Base-by-base conservation (phyloP, 805 yeast species). In the Kodamaea neixiangensis region DNA sequence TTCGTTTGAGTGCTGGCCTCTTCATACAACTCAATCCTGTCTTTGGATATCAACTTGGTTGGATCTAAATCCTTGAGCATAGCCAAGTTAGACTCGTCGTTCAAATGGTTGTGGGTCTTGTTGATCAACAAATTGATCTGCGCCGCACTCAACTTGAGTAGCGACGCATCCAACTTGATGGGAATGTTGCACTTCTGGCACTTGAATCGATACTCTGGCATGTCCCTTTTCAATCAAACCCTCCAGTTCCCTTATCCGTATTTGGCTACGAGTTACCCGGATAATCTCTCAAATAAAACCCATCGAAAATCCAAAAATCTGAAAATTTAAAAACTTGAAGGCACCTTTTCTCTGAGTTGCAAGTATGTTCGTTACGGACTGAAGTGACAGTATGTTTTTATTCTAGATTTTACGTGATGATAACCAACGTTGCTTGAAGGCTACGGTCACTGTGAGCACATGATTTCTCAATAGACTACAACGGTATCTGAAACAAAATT, bases 391-490 rank as follows among this genome's bases (percentile, higher is more conserved):
- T 53, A 57, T 55, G 56, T 46, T 42, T 37, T 15, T 15, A 17
- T 37, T 17, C 19, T 37, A 15, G 9, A 7, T 37, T 54, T 55
- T 51, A 47, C 54, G 54, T 64, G 68, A 64, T 54, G 64, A 58
- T 38, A 49, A 50, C 22, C 40, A 51, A 50, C 56, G 65, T 62
- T 64, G 63, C 67, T 59, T 58, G 66, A 64, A 61, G 67, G 56
- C 54, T 51, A 51, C 67, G 58, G 64, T 67, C 82, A 60, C 64
- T 83, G 89, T 82, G 81, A 78, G 87, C 84, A 78, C 86, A 79
- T 72, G 85, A 81, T 82, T 83, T 79, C 84, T 80, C 83, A 81
- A 81, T 79, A 85, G 96, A 89, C 96, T 89, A 89, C 96, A 89
- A 89, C 96, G 96, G 96, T 89, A 89, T 89, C 96, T 89, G 96